These are phyloP conservation scores for Apiotrichum mycotoxinovorans DNA, from an alignment of 1,284 basidiomycete genomes.

Conservation along the genomic window DNA sequence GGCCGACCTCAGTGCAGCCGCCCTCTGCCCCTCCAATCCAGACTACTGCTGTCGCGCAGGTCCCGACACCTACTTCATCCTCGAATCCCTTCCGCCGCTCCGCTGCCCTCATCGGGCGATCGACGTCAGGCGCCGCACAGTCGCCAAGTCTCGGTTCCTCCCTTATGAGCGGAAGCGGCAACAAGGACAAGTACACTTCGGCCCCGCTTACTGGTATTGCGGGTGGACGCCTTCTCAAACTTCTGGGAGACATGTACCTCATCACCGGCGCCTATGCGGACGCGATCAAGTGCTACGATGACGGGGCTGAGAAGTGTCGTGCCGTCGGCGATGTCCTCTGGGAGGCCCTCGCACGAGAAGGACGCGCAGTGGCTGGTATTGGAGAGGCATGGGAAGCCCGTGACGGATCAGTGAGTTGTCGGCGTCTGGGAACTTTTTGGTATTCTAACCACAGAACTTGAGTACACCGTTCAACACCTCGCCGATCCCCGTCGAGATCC, in stretches of 20 bases:
- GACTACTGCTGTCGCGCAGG: constrained; percentile 39
- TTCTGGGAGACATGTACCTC: constrained; percentile 82
- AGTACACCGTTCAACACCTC: constrained; percentile 39
- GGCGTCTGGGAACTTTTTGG: too few species aligned
- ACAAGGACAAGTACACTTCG: constrained; percentile 31
- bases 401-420: constrained; percentile 58
- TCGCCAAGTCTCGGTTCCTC: constrained; percentile 10
- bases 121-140: constrained; percentile 18
- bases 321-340: constrained; percentile 70
- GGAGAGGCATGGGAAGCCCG: constrained; percentile 76
- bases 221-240: constrained; percentile 65
- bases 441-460: constrained; percentile 26
- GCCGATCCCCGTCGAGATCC: constrained; percentile 42
- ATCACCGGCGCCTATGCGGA: constrained; percentile 76
- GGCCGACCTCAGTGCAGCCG: constrained; percentile 38
- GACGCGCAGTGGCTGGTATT: constrained; percentile 69
- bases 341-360: constrained; percentile 82
- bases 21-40: constrained; percentile 38
- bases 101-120: constrained; percentile 33
- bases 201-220: constrained; percentile 38
- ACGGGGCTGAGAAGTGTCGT: constrained; percentile 70
- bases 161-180: constrained; percentile 1
- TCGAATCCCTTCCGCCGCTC: constrained; percentile 43
- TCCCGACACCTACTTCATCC: constrained; percentile 22
- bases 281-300: constrained; percentile 76